Conservation (phyloP, 2,329 filamentous ascomycete species). For the Beauveria pseudobassiana region DNA sequence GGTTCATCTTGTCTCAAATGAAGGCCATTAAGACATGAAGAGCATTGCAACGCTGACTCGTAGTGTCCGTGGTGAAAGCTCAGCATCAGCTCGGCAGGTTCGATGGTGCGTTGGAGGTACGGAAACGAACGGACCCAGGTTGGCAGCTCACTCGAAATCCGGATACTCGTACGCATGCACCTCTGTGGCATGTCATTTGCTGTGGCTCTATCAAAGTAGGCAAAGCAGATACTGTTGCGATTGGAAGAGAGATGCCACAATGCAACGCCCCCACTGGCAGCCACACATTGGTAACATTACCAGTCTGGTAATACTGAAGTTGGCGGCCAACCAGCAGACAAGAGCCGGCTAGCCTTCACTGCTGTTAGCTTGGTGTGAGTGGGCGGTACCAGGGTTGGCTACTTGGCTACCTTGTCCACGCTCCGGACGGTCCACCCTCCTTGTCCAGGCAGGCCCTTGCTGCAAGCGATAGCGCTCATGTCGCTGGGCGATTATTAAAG, state of each 20-base stretch:
- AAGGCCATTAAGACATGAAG: not conserved
- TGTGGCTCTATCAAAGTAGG: not conserved
- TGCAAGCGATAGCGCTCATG: not conserved
- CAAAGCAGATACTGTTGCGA: not conserved
- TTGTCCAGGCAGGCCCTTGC: not conserved
- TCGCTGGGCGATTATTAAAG: not conserved
- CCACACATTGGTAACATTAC: not conserved
- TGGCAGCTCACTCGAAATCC: not conserved
- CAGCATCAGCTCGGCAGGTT: not conserved
- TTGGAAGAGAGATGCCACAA: conserved; percentile 8
- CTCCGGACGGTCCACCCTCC: conserved; percentile 3
- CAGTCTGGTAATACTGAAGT: not conserved
- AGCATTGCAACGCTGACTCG: not conserved
- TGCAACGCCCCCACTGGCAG: conserved; percentile 7
- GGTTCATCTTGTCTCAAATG: not conserved
- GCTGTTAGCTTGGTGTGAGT: conserved; percentile 8
- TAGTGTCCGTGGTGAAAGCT: not conserved
- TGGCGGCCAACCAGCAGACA: not conserved
- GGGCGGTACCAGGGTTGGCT: not conserved
- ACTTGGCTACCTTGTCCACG: not conserved
- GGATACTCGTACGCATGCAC: not conserved
- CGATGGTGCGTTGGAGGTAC: not conserved
- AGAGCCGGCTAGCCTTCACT: not conserved
- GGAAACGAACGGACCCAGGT: not conserved
- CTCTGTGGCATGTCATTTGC: conserved; percentile 6